Evolutionary conservation across 2,329 filamentous ascomycete species (phyloP), one percentile per base, ranked within the genome.

Genomic region (Pestalotiopsis sp.): DNA sequence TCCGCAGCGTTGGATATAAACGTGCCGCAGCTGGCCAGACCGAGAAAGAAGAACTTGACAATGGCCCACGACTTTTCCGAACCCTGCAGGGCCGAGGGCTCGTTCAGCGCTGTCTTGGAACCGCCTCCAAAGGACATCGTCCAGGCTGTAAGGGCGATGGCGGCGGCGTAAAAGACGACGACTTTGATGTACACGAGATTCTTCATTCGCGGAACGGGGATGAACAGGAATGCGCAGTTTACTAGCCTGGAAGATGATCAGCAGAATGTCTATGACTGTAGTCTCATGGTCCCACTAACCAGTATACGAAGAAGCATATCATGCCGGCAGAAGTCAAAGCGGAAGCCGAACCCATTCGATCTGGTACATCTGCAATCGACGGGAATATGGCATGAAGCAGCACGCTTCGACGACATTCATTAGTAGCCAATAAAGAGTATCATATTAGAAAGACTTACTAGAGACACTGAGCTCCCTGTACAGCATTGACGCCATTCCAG

Each of bases 401-500:
- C 1, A 52, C 45, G 11, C 45, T 52, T 52, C 23, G 9, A 20
- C 1, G 7, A 6, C 14, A 52, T 52, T n/a, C 1, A 23, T 52
- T 52, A 52, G 78, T 69, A 83, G 79, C 2, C 84, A 75, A 72
- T 83, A 80, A 13, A 72, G 73, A 12, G 12, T 59, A 59, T 59
- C 7, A 2, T 12, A 23, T 23, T 4, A 23, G 27, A 31, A 23
- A 38, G 1, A 36, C 57, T 14, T 38, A 60, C 57, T 77, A 76
- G 64, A 76, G 69, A 57, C 76, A 77, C 68, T 77, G 73, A 0
- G 75, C 80, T 3, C 80, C 80, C 61, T 80, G 78, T 0, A 79
- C 78, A 0, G 75, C 73, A 59, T 82, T 83, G 1, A 83, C 80
- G 2, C 82, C 82, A 60, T 82, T 82, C 82, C 82, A 84, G 4